Base-by-base conservation (phyloP, 140 eudicot genomes). In the Ambrosia hybrid region DNA sequence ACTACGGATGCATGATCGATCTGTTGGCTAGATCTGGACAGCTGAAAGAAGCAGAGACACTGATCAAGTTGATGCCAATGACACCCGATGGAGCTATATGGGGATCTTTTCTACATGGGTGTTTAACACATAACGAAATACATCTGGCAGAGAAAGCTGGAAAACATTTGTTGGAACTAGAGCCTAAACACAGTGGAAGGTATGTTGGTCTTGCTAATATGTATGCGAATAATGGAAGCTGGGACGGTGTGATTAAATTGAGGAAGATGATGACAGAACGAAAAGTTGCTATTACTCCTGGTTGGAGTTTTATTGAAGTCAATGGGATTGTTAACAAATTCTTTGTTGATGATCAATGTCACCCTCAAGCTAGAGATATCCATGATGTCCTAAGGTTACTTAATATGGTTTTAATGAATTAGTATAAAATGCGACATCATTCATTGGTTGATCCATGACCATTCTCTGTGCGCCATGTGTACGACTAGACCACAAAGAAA, bases 1-100 rank as follows among this genome's bases (percentile, higher is more conserved):
- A 84, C 51, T 84, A 84, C 13, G 86, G 83, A 26, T 84, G 89
- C 72, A 81, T 84, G 84, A 79, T 84, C 75, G 84, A 84, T 57
- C 16, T 78, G 33, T 48, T 78, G 59, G 77, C 84, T 26, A 73
- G 86, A 15, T 68, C 74, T 2, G 86, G 86, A 3, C 71, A 73
- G 34, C 61, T 71, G 17, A 75, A 78, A 68, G 63, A 51, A 57
- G 79, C 84, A 0, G 72, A 74, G 60, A 81, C 62, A 2, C 36
- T 84, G 56, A 81, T 81, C 13, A 81, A 66, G 30, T 70, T 64
- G 65, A 81, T 84, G 82, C 84, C 89, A 30, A 75, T 84, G 86
- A 77, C 39, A 62, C 86, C 86, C 26, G 84, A 81, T 55, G 86
- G 81, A 63, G 80, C 81, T 52, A 75, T 81, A 39, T 84, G 86